Conservation (phyloP, 2,329 filamentous ascomycete genomes). For the Ophiocordyceps sinensis region DNA sequence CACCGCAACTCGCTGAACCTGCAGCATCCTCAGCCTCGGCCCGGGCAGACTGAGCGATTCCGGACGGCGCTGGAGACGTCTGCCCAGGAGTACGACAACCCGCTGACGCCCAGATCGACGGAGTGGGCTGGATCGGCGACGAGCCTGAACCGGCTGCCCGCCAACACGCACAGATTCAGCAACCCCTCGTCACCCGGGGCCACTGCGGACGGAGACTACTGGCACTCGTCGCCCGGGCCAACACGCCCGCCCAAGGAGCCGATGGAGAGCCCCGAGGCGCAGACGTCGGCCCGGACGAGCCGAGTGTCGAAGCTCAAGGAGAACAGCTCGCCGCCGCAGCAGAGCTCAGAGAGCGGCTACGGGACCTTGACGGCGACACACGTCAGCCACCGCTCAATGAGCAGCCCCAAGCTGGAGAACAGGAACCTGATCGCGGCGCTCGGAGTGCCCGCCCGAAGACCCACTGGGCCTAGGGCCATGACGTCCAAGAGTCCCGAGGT, state of each 20-base stretch:
- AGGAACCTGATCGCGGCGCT: conserved; percentile 40
- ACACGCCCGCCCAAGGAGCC: conserved; percentile 51
- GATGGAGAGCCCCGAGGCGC: conserved; percentile 25
- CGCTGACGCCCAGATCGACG: conserved; percentile 43
- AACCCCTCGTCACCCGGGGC: conserved; percentile 22
- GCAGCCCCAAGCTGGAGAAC: conserved; percentile 43
- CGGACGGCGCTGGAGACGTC: conserved; percentile 60
- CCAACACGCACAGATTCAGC: conserved; percentile 32
- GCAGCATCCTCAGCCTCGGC: conserved; percentile 64
- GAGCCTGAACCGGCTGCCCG: conserved; percentile 38
- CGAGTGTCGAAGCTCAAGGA: conserved; percentile 38
- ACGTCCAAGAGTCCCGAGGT: conserved; percentile 39
- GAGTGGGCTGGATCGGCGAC: conserved; percentile 49
- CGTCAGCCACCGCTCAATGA: conserved; percentile 36
- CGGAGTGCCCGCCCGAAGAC: conserved; percentile 35
- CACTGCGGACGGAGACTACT: conserved; percentile 26
- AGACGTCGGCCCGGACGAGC: conserved; percentile 30
- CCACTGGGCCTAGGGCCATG: conserved; percentile 46
- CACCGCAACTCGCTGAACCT: conserved; percentile 70
- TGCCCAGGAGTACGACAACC: conserved; percentile 50
- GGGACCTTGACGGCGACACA: conserved; percentile 31
- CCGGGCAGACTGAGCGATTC: conserved; percentile 59
- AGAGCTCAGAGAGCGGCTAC: conserved; percentile 40
- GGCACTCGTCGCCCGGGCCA: conserved; percentile 31
- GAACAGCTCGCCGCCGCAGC: conserved; percentile 40